These are phyloP conservation scores for Penstemon newberryi DNA, from an alignment of 257 asterid species.

Conservation along the genomic window DNA sequence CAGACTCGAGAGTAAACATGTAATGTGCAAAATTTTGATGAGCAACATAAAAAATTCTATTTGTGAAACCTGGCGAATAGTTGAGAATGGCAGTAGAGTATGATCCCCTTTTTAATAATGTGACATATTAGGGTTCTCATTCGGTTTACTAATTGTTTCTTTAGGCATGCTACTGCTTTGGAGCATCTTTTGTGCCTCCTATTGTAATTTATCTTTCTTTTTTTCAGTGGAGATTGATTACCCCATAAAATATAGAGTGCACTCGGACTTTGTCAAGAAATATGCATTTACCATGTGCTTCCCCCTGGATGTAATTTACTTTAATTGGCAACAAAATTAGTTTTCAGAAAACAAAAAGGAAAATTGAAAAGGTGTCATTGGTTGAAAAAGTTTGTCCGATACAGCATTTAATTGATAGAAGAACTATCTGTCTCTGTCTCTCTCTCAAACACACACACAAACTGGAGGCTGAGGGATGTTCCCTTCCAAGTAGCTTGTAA, in stretches of 20 bases:
- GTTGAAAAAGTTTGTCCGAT: background rate
- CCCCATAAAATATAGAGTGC: background rate
- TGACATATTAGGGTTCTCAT: constrained; percentile 8
- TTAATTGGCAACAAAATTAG: constrained; percentile 1
- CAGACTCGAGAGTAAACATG: background rate
- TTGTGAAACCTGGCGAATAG: constrained; percentile 1
- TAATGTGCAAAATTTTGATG: background rate
- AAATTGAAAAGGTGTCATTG: too few relatives aligned
- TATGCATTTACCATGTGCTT: constrained; percentile 19
- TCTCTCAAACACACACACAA: background rate
- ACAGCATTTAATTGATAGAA: background rate
- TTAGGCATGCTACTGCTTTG: constrained; percentile 10
- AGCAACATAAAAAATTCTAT: background rate
- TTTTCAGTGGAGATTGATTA: background rate
- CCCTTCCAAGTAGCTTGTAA: constrained; percentile 16
- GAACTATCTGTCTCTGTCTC: background rate
- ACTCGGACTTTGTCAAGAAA: constrained; percentile 7
- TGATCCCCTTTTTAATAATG: background rate
- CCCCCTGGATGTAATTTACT: constrained; percentile 1
- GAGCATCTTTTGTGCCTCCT: constrained; percentile 10
- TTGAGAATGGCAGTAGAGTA: constrained; percentile 14
- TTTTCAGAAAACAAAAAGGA: background rate
- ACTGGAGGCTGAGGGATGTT: background rate
- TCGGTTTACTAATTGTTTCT: background rate
- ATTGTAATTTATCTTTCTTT: too few relatives aligned